These are phyloP conservation scores for Malassezia sp. DNA, from an alignment of 1,284 basidiomycete genomes.

Conservation along the genomic window DNA sequence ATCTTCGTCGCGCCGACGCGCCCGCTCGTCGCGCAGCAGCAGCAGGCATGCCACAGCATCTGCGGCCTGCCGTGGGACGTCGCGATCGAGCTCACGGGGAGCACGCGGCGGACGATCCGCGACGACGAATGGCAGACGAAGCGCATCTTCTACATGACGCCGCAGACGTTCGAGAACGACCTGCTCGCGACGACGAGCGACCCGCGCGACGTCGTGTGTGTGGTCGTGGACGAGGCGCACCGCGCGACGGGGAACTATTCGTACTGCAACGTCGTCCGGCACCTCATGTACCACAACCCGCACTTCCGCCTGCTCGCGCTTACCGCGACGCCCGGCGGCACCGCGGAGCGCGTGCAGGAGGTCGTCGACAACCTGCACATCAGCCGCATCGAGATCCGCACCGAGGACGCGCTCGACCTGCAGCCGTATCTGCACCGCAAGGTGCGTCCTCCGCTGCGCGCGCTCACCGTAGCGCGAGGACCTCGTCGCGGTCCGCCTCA, in stretches of 20 bases:
- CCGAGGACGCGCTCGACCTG: slow-evolving; percentile 81
- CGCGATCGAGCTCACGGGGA: slow-evolving; percentile 76
- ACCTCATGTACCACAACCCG: slow-evolving; percentile 82
- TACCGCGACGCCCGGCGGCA: slow-evolving; percentile 85
- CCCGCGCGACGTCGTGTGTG: slow-evolving; percentile 62
- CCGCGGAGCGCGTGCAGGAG: slow-evolving; percentile 71
- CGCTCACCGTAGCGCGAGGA: slow-evolving; percentile 24
- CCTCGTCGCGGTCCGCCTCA: slow-evolving; percentile 30
- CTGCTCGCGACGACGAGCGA: slow-evolving; percentile 64
- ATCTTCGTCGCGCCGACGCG: slow-evolving; percentile 92
- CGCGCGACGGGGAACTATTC: slow-evolving; percentile 84
- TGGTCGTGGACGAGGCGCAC: slow-evolving; percentile 92
- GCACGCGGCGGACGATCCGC: slow-evolving; percentile 22
- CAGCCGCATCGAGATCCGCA: slow-evolving; percentile 83
- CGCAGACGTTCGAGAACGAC: slow-evolving; percentile 88
- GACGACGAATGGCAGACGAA: slow-evolving; percentile 61
- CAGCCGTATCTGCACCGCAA: slow-evolving; percentile 79
- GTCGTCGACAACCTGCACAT: slow-evolving; percentile 95
- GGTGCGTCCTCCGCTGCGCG: slow-evolving; percentile 30
- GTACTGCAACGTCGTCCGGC: slow-evolving; percentile 78
- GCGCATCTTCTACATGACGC: slow-evolving; percentile 93
- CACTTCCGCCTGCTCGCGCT: slow-evolving; percentile 85
- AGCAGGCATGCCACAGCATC: slow-evolving; percentile 77
- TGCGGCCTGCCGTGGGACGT: slow-evolving; percentile 85
- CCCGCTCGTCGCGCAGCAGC: slow-evolving; percentile 79